Evolutionary conservation across 257 asterid genomes (phyloP).

Genomic region (Solanum dulcamara): DNA sequence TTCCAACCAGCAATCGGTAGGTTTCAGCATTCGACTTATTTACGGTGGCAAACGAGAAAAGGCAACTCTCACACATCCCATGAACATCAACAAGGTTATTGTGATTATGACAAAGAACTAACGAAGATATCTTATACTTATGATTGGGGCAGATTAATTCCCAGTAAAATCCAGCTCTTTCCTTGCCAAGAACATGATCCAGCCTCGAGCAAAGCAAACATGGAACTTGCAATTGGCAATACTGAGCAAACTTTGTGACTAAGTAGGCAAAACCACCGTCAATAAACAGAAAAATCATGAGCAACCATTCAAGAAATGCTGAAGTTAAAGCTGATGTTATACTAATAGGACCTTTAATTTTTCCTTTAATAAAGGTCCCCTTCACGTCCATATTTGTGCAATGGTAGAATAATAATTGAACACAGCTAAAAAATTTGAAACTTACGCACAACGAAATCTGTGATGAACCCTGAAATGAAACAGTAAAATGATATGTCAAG

Average conservation of each 20-base stretch:
- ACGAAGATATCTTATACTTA: conserved; percentile 47
- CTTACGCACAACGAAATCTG: neutral
- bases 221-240: conserved; percentile 42
- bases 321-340: conserved; percentile 42
- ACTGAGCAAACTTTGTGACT: conserved; percentile 57
- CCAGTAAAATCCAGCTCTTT: conserved; percentile 42
- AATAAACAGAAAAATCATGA: conserved; percentile 52
- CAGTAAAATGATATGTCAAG: neutral
- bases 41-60: conserved; percentile 34
- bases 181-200: conserved; percentile 60
- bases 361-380: conserved; percentile 10
- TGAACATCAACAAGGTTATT: conserved; percentile 48
- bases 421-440: neutral
- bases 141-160: conserved; percentile 56
- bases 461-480: neutral
- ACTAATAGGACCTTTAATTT: conserved; percentile 13
- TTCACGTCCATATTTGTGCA: conserved; percentile 25
- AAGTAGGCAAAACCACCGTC: conserved; percentile 57
- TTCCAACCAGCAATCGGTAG: conserved; percentile 31
- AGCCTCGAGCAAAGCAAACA: conserved; percentile 90
- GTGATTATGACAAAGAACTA: conserved; percentile 42
- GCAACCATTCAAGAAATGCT: conserved; percentile 76
- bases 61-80: conserved; percentile 46
- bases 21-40: conserved; percentile 44
- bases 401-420: neutral